Percentiles rank a stretch among this genome's conserved stretches.
Evolutionary conservation across 441 rosid genomes (phyloP).

Genomic region (Daphne laureola): DNA sequence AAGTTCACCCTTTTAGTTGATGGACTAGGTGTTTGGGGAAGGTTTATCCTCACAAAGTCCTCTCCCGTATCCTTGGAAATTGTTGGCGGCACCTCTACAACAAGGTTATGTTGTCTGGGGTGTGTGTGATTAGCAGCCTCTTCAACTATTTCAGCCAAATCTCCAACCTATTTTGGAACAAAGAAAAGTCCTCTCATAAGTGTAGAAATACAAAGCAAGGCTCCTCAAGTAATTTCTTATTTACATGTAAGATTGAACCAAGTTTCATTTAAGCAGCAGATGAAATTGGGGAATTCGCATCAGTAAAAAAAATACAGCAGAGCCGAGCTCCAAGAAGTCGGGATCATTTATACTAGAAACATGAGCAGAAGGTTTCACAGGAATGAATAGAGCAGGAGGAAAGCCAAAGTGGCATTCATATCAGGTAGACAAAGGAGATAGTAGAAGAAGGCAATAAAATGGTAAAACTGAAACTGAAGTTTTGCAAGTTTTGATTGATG

Average conservation of each 20-base stretch:
- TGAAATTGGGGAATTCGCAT: background rate
- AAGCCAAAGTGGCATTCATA: too few species aligned
- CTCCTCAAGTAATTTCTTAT: background rate
- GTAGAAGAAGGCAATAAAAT: too few species aligned
- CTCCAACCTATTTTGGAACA: slow-evolving; percentile 30
- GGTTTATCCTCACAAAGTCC: slow-evolving; percentile 34
- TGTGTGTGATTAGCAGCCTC: slow-evolving; percentile 28
- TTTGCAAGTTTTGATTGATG: too few species aligned
- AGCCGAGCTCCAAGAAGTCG: too few species aligned
- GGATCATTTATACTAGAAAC: too few species aligned
- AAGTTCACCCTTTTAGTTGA: slow-evolving; percentile 72
- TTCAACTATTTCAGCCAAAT: slow-evolving; percentile 57
- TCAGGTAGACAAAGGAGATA: too few species aligned
- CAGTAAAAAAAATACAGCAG: background rate
- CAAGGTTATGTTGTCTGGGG: slow-evolving; percentile 28
- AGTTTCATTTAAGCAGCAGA: background rate
- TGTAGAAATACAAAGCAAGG: slow-evolving; percentile 6
- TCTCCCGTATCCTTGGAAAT: slow-evolving; percentile 34
- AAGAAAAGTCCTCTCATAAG: slow-evolving; percentile 10
- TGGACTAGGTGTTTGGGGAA: slow-evolving; percentile 46
- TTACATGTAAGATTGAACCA: background rate
- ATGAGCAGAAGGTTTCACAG: too few species aligned
- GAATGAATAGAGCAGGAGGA: too few species aligned
- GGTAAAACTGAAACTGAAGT: too few species aligned
- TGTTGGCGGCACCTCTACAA: slow-evolving; percentile 40